Evolutionary conservation across 306 rosid species (phyloP), one percentile per base, ranked within the genome.

Genomic region (Vigna unguiculata): DNA sequence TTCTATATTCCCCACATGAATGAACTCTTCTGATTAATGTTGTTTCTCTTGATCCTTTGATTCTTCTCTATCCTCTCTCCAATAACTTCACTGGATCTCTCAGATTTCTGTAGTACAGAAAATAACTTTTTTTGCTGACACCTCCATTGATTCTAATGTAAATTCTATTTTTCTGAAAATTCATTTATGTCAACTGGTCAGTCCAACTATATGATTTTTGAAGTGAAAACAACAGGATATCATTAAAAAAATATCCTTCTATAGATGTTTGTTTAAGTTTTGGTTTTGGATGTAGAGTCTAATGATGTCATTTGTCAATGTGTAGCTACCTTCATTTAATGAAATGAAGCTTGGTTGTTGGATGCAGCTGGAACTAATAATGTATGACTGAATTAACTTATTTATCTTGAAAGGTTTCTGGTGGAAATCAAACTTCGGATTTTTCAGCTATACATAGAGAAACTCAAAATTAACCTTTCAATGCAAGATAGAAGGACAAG

Each of bases 201-300:
- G 46, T 69, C 9, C 65, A 2, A 10, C 11, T n/a, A 3, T 25
- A 14, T 14, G 57, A 12, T 24, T 14, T 45, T 58, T 16, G 78
- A 60, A 74, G 47, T 60, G 34, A 61, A 59, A 28, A 60, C 10
- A 60, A 46, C 2, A 17, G 57, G 59, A 72, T 25, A 55, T 15
- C 34, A 4, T 9, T 63, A 25, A 22, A 63, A 74, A 28, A 19
- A 28, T 20, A 34, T 25, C 1, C 14, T 58, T 41, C 22, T 5
- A 28, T 4, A 16, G 24, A 47, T 13, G 16, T 49, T 38, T 74
- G 9, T 21, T 72, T n/a, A 55, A 28, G 61, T 5, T 72, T 58
- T 73, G 45, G 55, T 38, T 41, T 57, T 41, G 43, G 43, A 22
- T 55, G 36, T 34, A 32, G 6, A 19, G 13, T 58, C 3, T 3